phyloP scores from a whole-genome alignment of 257 asterid species.

The Salvia hispanica region DNA sequence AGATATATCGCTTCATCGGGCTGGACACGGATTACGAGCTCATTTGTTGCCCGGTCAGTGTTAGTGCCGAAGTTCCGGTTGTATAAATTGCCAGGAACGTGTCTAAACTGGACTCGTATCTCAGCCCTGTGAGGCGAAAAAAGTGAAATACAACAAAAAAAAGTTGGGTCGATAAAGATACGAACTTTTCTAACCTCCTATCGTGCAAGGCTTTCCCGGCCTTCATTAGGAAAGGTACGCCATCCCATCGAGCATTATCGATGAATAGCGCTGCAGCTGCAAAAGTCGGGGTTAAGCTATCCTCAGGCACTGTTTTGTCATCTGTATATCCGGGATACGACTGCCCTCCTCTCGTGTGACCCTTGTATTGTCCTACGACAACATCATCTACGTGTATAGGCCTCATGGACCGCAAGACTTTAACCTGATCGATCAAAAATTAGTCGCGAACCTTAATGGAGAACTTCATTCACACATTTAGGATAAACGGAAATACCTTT shows the following conservation, averaged over 20 bases:
- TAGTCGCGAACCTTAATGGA: neutral
- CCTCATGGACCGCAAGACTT: conserved; percentile 93
- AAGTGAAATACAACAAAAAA: conserved; percentile 2
- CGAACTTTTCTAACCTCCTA: conserved; percentile 50
- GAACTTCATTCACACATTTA: neutral
- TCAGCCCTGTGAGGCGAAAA: conserved; percentile 60
- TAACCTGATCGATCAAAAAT: conserved; percentile 59
- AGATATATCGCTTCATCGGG: conserved; percentile 92
- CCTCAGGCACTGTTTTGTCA: conserved; percentile 89
- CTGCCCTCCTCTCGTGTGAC: conserved; percentile 70
- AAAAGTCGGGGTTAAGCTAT: conserved; percentile 90
- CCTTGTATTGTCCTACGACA: conserved; percentile 83
- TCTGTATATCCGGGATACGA: conserved; percentile 79
- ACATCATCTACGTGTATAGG: conserved; percentile 67
- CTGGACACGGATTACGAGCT: conserved; percentile 97
- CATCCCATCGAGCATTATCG: conserved; percentile 95
- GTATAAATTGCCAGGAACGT: conserved; percentile 90
- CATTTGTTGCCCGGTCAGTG: conserved; percentile 88
- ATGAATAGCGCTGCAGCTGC: conserved; percentile 98
- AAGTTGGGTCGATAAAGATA: neutral
- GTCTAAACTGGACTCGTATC: conserved; percentile 94
- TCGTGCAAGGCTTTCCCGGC: conserved; percentile 94
- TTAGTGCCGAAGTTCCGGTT: conserved; percentile 66
- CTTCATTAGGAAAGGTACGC: conserved; percentile 96
- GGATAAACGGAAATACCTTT: conserved; percentile 53